These are phyloP conservation scores for Nemania diffusa DNA, from an alignment of 2,329 filamentous ascomycete species.

Conservation along the genomic window DNA sequence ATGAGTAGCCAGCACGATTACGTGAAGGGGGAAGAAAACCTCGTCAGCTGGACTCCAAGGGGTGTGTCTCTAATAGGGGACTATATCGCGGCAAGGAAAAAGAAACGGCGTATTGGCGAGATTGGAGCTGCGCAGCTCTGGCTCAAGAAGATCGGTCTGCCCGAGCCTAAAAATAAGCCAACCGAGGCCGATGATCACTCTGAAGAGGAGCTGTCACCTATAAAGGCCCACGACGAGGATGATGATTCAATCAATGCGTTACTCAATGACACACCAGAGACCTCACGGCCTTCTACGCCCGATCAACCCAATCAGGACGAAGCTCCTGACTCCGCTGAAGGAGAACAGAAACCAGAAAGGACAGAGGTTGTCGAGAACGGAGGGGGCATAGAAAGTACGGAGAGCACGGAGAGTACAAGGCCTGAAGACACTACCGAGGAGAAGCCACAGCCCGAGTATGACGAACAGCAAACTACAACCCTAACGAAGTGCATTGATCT, in stretches of 20 bases:
- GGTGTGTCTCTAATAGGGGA: slow-evolving; percentile 93
- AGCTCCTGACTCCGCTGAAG: slow-evolving; percentile 37
- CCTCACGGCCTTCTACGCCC: slow-evolving; percentile 56
- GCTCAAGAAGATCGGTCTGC: slow-evolving; percentile 67
- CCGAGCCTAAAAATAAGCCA: slow-evolving; percentile 53
- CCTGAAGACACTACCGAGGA: slow-evolving; percentile 22
- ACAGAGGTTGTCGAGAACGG: slow-evolving; percentile 15
- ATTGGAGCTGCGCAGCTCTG: slow-evolving; percentile 79
- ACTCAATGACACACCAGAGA: slow-evolving; percentile 66
- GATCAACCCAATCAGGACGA: slow-evolving; percentile 41
- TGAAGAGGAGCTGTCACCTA: slow-evolving; percentile 50
- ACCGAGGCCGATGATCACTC: slow-evolving; percentile 52
- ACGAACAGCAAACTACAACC: slow-evolving; percentile 58
- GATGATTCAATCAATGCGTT: slow-evolving; percentile 67
- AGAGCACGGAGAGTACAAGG: slow-evolving; percentile 13
- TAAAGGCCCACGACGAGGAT: slow-evolving; percentile 54
- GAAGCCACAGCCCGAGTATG: slow-evolving; percentile 54
- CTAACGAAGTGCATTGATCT: slow-evolving; percentile 69
- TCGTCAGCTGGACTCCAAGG: slow-evolving; percentile 86
- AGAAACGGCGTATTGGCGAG: slow-evolving; percentile 78
- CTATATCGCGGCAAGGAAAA: slow-evolving; percentile 79
- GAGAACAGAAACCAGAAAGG: slow-evolving; percentile 14
- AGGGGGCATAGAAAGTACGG: slow-evolving; percentile 11
- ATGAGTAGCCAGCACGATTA: slow-evolving; percentile 96
- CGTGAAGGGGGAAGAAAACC: slow-evolving; percentile 91